These are phyloP conservation scores for Pythium scleroteichum DNA, from an alignment of 352 stramenopile genomes.

Conservation along the genomic window DNA sequence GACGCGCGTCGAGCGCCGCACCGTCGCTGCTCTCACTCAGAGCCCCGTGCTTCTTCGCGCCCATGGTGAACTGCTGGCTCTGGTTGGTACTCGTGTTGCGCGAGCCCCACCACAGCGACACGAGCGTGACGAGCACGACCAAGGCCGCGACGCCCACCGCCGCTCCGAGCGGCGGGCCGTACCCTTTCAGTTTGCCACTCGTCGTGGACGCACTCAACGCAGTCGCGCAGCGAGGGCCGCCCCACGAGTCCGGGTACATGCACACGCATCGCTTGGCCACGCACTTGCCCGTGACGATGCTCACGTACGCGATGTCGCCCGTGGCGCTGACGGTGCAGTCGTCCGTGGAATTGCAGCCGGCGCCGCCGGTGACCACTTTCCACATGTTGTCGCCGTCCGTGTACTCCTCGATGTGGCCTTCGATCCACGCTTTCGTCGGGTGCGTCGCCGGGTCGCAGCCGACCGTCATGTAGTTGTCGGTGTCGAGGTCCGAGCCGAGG, in stretches of 20 bases:
- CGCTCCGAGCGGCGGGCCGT: conserved; percentile 41
- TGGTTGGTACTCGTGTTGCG: neutral
- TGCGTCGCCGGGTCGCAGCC: conserved; percentile 47
- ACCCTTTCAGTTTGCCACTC: conserved; percentile 34
- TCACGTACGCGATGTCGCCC: conserved; percentile 2
- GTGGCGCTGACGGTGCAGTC: conserved; percentile 53
- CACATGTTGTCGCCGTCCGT: conserved; percentile 53
- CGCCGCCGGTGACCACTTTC: conserved; percentile 45
- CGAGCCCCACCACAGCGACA: conserved; percentile 28
- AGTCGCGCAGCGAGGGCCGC: conserved; percentile 48
- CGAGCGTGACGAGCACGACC: conserved; percentile 36
- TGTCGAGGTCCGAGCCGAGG: conserved; percentile 33
- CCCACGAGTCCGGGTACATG: conserved; percentile 44
- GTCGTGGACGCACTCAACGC: conserved; percentile 31
- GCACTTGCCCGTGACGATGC: conserved; percentile 48
- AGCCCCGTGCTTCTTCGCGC: neutral
- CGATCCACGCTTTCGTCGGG: conserved; percentile 47
- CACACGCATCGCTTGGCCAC: conserved; percentile 52
- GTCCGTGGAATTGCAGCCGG: conserved; percentile 48
- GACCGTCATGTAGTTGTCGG: conserved; percentile 51
- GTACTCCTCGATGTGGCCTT: conserved; percentile 61
- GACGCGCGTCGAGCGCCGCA: neutral
- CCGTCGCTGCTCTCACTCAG: neutral
- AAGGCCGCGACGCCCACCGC: conserved; percentile 34
- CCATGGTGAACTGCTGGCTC: neutral